Evolutionary conservation across 306 rosid genomes (phyloP), one percentile per base, ranked within the genome.

Genomic region (Hylodesmum podocarpum): DNA sequence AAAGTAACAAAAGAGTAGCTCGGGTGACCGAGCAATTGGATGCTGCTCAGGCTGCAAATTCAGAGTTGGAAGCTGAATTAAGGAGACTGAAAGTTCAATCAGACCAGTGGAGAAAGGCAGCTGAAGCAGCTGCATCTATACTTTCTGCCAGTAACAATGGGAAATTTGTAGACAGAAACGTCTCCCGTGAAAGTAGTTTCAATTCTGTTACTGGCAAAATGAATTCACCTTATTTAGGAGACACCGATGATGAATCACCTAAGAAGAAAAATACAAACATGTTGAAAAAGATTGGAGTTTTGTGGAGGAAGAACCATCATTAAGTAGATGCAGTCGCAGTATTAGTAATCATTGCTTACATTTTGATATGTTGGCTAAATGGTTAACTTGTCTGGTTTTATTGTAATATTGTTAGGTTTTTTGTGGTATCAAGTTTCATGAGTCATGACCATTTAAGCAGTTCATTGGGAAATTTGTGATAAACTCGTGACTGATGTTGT

Each of bases 101-200:
- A 11, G 98, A 93, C 1, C 96, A 93, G 85, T 93, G 98, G 98
- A 91, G 97, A 85, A 93, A 91, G 72, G 97, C 96, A 0, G 97
- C 97, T 0, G 96, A 93, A 86, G 98, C 94, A 11, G 98, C 96
- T 2, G 91, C 97, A 9, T 66, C 92, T 6, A 87, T 93, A 78
- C 72, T 93, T 54, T 81, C 93, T 3, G 58, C 87, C 0, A 92
- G 91, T 29, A 87, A 93, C 81, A 89, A 85, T 25, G 92, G 96
- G 12, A 93, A 93, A 59, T 31, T 76, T 53, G 84, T 84, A 0
- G 96, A 84, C 51, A 84, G 78, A 85, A 84, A 84, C 1, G 69
- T 84, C 19, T 80, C 91, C 12, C 85, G 67, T 39, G 97, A 89
- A 49, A 79, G 57, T 78, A 84, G 83, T 84, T 88, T 82, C 73